A percentile compares a stretch with the other conserved stretches of the same genome.
Evolutionary conservation across 257 asterid species (phyloP).

Genomic region (Petrea volubilis): DNA sequence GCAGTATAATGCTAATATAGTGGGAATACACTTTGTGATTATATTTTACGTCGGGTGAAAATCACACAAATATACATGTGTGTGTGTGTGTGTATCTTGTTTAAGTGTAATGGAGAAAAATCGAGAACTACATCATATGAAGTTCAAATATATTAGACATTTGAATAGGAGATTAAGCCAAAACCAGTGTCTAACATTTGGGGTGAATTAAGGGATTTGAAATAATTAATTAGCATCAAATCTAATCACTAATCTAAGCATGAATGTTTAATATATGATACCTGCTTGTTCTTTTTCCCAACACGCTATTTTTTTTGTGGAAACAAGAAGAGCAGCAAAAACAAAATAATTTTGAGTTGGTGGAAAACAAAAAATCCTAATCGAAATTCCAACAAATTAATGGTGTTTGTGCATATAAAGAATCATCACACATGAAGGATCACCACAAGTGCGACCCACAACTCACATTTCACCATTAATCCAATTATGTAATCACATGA

Average conservation of each 20-base stretch:
- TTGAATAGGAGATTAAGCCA: background rate
- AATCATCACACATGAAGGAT: conserved; percentile 49
- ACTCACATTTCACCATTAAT: conserved; percentile 16
- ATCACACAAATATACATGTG: too few species aligned
- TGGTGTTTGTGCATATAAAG: conserved; percentile 7
- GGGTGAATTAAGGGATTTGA: background rate
- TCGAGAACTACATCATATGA: background rate
- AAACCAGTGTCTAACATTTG: background rate
- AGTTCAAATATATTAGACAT: background rate
- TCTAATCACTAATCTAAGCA: background rate
- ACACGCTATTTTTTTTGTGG: conserved; percentile 10
- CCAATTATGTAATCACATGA: conserved; percentile 64
- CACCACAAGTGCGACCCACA: background rate
- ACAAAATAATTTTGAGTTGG: background rate
- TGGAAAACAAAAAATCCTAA: background rate
- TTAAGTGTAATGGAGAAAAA: too few species aligned
- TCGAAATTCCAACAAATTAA: background rate
- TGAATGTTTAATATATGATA: background rate
- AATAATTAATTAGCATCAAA: background rate
- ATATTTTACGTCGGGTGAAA: too few species aligned
- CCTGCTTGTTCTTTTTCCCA: background rate
- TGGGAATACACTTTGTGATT: too few species aligned
- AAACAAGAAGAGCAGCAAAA: conserved; percentile 18
- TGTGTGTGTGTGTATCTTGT: too few species aligned
- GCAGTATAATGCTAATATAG: too few species aligned